These are phyloP conservation scores for Naganishia sp. DNA, from an alignment of 1,284 basidiomycete genomes.

Conservation along the genomic window DNA sequence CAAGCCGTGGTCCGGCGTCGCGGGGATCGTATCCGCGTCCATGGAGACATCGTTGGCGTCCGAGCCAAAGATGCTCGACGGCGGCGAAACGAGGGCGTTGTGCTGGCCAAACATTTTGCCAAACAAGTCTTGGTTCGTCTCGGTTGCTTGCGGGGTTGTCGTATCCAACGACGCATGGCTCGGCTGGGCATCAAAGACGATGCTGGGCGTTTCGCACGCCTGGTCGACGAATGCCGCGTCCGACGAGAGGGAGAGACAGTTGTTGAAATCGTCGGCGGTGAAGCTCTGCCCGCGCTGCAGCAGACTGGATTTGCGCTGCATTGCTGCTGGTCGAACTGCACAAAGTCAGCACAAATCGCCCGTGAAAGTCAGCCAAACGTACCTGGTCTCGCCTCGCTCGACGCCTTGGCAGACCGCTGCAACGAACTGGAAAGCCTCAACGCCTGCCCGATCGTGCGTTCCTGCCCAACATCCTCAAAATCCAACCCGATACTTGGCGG, in stretches of 20 bases:
- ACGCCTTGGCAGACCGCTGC: background rate
- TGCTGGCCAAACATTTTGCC: conserved; percentile 22
- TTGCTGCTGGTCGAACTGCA: background rate
- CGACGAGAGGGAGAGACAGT: conserved; percentile 23
- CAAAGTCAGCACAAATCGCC: background rate
- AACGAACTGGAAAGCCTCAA: conserved; percentile 24
- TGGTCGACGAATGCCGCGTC: conserved; percentile 9
- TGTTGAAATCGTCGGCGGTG: conserved; percentile 49
- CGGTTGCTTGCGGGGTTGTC: background rate
- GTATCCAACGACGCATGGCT: conserved; percentile 4
- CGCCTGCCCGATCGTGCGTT: conserved; percentile 14
- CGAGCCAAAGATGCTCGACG: conserved; percentile 9
- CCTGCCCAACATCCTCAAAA: background rate
- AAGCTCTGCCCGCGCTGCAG: conserved; percentile 51
- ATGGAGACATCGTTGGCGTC: background rate
- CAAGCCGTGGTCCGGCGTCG: conserved; percentile 18
- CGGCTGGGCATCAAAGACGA: conserved; percentile 7
- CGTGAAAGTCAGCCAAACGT: background rate
- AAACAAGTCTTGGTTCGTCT: conserved; percentile 15
- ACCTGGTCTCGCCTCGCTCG: conserved; percentile 17
- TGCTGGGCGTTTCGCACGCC: conserved; percentile 20
- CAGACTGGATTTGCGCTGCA: conserved; percentile 36
- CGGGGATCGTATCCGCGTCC: conserved; percentile 15
- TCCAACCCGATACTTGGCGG: background rate
- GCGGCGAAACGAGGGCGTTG: background rate